Base-by-base conservation (phyloP, 2,329 filamentous ascomycete genomes). In the Fusarium begoniae region DNA sequence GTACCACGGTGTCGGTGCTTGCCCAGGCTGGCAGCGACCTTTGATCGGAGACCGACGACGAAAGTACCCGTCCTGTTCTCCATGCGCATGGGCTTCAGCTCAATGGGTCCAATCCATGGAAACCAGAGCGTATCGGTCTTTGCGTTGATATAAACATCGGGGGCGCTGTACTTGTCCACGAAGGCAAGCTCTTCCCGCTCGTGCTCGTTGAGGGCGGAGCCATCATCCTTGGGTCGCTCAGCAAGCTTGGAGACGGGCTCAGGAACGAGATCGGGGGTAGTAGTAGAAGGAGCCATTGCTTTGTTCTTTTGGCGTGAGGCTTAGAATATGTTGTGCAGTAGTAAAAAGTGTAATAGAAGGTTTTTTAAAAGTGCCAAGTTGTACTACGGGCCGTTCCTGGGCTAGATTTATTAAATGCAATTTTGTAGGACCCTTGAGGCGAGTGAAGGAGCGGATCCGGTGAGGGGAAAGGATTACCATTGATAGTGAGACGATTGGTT, bases 81-180 rank as follows among this genome's bases (percentile, higher is more conserved):
- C 70, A 73, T 71, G 22, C 70, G 70, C 37, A 73, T 56, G 24
- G 70, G 70, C 70, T 73, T 73, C 35, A 73, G 17, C 40, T 73
- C 70, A 24, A 73, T 73, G 18, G 70, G 70, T 15, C 70, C 70
- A 8, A 73, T 71, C 70, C 70, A 73, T 6, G 71, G 73, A 37
- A 77, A 77, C 73, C 73, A 77, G 3, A 76, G 35, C 13, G 75
- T 77, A 54, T 76, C 75, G 6, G 53, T 63, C 56, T 77, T 65
- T 20, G 24, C 62, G 45, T 71, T 76, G 69, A 77, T 77, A 17
- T 77, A 77, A 43, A 77, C 59, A 26, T 77, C 75, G 56, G 75
- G 75, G 5, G 75, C 73, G 66, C 75, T 77, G 71, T 76, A 77
- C 59, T 75, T 77, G 73, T 77, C 75, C 57, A 72, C 73, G 14